These are phyloP conservation scores for Ascochyta koolunga DNA, from an alignment of 2,329 filamentous ascomycete species.

Conservation along the genomic window DNA sequence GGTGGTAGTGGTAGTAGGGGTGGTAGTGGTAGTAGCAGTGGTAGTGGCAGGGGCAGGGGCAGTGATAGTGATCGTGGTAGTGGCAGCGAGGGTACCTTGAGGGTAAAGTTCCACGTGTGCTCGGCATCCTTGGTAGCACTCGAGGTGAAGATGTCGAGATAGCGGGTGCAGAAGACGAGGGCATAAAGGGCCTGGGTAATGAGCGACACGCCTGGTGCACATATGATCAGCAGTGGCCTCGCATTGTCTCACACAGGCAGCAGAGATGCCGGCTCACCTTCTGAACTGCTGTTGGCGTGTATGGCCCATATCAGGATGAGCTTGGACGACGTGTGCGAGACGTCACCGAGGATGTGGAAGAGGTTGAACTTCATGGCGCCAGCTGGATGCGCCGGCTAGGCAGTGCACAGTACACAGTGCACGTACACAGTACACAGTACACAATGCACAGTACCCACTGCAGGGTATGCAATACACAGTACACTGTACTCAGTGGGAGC, in stretches of 20 bases:
- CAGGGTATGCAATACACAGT: too few species aligned
- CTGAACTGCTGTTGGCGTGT: conserved; percentile 83
- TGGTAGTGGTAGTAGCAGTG: too few species aligned
- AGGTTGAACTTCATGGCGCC: conserved; percentile 49
- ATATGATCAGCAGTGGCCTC: conserved; percentile 6
- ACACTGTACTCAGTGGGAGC: too few species aligned
- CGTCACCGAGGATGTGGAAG: conserved; percentile 81
- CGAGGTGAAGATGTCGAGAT: conserved; percentile 75
- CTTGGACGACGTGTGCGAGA: conserved; percentile 86
- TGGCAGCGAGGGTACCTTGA: conserved; percentile 61
- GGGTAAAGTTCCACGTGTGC: conserved; percentile 66
- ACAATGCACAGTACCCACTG: too few species aligned
- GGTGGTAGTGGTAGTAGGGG: too few species aligned
- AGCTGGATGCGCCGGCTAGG: conserved; percentile 13
- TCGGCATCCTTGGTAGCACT: conserved; percentile 47
- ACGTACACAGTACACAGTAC: too few species aligned
- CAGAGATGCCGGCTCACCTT: conserved; percentile 61
- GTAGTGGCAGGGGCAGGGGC: too few species aligned
- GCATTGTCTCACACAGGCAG: neutral
- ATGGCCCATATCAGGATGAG: conserved; percentile 90
- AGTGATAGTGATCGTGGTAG: too few species aligned
- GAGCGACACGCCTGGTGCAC: conserved; percentile 74
- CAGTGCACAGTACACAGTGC: conserved; percentile 38
- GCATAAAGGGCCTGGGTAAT: conserved; percentile 90
- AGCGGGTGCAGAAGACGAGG: conserved; percentile 83